Evolutionary conservation across 768 basidiomycete genomes (phyloP).

Genomic region (Pulveroboletus sp.): DNA sequence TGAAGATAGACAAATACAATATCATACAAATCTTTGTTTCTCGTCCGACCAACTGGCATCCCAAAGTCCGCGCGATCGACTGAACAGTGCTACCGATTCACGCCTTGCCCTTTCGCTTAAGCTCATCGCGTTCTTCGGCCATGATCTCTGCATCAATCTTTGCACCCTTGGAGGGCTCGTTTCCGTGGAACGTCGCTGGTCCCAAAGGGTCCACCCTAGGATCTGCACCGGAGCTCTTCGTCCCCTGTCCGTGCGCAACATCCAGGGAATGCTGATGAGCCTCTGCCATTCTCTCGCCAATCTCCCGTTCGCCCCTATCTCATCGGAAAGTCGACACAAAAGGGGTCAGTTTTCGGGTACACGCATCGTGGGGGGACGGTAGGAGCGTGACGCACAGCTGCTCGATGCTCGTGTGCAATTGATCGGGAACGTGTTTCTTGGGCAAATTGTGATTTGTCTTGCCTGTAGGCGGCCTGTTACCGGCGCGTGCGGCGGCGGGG

Average conservation of each 20-base stretch:
- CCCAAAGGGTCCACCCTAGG: constrained; percentile 43
- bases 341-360: background rate
- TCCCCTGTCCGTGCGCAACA: constrained; percentile 23
- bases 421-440: constrained; percentile 30
- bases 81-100: constrained; percentile 8
- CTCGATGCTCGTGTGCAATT: constrained; percentile 37
- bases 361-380: background rate
- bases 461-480: constrained; percentile 15
- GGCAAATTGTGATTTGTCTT: constrained; percentile 22
- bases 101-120: constrained; percentile 42
- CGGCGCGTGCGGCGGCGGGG: background rate
- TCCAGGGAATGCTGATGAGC: constrained; percentile 32
- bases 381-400: constrained; percentile 13
- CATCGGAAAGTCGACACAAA: background rate
- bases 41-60: background rate
- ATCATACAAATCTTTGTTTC: background rate
- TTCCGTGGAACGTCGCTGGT: constrained; percentile 50
- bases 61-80: background rate
- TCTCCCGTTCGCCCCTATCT: constrained; percentile 43
- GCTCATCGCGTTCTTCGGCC: constrained; percentile 45
- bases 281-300: constrained; percentile 37
- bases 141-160: constrained; percentile 55
- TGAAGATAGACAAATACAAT: background rate
- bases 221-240: constrained; percentile 26
- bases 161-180: constrained; percentile 56